Percentiles rank a stretch among this genome's conserved stretches.
Evolutionary conservation across 2,329 filamentous ascomycete genomes (phyloP).

Genomic region (Cladosporium sp.): DNA sequence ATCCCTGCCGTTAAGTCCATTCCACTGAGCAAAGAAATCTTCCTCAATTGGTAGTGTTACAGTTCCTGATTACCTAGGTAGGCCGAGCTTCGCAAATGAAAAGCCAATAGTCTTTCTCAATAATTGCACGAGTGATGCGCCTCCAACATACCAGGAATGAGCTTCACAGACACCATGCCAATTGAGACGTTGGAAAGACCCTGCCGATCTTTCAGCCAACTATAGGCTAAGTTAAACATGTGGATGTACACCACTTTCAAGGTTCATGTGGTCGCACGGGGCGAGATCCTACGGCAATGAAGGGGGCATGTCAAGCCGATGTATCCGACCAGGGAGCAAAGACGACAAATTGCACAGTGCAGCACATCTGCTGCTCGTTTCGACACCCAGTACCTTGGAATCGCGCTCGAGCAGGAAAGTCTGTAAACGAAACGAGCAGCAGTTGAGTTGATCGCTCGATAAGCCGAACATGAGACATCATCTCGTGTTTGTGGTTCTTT

Average conservation of each 20-base stretch:
- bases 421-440: not conserved
- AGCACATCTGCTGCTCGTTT: not conserved
- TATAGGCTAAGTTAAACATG: too few relatives aligned
- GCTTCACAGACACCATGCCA: not conserved
- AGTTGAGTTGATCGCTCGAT: not conserved
- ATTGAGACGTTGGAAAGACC: not conserved
- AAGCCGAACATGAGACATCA: constrained; percentile 2
- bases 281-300: not conserved
- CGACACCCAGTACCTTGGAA: not conserved
- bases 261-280: not conserved
- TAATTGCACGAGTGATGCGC: not conserved
- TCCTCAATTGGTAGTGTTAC: not conserved
- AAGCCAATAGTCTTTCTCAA: too few relatives aligned
- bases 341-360: constrained; percentile 3
- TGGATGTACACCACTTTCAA: too few relatives aligned
- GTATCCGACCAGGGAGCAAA: not conserved
- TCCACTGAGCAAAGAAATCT: not conserved
- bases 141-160: too few relatives aligned
- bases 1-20: not conserved
- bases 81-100: too few relatives aligned
- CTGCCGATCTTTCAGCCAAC: not conserved
- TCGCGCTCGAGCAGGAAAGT: not conserved
- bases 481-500: not conserved
- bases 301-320: not conserved
- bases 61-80: too few relatives aligned